Conservation (phyloP, 2,329 filamentous ascomycete genomes). For the Ophiocordyceps camponoti-floridani region DNA sequence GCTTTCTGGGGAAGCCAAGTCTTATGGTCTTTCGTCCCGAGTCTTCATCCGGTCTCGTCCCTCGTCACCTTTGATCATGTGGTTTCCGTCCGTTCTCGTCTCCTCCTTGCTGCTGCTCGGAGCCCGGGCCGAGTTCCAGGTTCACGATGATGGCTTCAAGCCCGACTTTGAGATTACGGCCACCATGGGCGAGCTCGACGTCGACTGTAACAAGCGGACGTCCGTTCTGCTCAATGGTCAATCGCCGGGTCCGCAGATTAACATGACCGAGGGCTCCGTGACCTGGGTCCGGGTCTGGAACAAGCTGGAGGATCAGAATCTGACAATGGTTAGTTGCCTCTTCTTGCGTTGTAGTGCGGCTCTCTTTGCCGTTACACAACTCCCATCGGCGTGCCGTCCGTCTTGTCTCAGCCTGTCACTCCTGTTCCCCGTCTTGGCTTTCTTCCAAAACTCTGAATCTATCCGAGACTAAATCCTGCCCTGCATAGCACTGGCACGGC, state of each 20-base stretch:
- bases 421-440: background rate
- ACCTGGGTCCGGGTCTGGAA: slow-evolving; percentile 43
- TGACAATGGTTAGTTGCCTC: slow-evolving; percentile 27
- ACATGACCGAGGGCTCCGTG: slow-evolving; percentile 26
- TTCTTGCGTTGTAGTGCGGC: too few species aligned
- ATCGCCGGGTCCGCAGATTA: slow-evolving; percentile 29
- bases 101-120: background rate
- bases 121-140: background rate
- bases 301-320: slow-evolving; percentile 29
- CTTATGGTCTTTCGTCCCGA: background rate
- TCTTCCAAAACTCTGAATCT: background rate
- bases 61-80: background rate
- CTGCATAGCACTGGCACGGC: slow-evolving; percentile 45
- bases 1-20: background rate
- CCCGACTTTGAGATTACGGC: slow-evolving; percentile 3
- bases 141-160: slow-evolving; percentile 1
- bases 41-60: background rate
- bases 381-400: too few species aligned
- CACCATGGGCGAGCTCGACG: slow-evolving; percentile 16
- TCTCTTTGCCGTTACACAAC: too few species aligned
- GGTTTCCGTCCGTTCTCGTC: background rate
- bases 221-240: slow-evolving; percentile 35
- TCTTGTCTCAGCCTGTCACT: background rate
- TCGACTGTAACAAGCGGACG: slow-evolving; percentile 26
- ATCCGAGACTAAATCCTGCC: background rate